Conservation (phyloP, 768 basidiomycete species). For the Wakefieldia striispora region DNA sequence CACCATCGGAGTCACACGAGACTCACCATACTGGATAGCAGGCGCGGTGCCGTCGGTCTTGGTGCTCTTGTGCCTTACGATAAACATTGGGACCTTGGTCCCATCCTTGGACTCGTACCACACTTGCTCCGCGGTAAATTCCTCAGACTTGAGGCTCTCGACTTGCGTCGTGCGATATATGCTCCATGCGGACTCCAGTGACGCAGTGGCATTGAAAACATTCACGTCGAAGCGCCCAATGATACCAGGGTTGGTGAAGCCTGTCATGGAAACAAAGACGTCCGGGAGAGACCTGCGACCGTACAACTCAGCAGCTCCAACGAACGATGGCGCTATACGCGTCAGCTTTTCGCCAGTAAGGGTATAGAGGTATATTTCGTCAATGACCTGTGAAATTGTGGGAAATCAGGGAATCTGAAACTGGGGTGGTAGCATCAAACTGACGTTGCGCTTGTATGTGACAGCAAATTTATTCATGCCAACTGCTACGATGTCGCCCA, state of each 20-base stretch:
- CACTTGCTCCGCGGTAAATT: conserved; percentile 72
- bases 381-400: conserved; percentile 52
- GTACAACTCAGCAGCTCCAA: conserved; percentile 58
- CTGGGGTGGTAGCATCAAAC: conserved; percentile 18
- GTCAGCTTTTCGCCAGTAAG: conserved; percentile 49
- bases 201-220: conserved; percentile 17
- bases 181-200: conserved; percentile 53
- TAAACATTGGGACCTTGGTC: conserved; percentile 81
- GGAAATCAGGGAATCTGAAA: conserved; percentile 3
- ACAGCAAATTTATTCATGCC: conserved; percentile 57
- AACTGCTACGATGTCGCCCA: conserved; percentile 49
- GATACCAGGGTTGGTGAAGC: conserved; percentile 73
- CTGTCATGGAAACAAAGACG: conserved; percentile 62
- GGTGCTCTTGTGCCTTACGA: conserved; percentile 72
- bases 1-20: neutral
- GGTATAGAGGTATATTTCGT: conserved; percentile 73
- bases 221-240: conserved; percentile 62
- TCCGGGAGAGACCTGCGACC: conserved; percentile 52
- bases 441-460: conserved; percentile 70
- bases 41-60: conserved; percentile 72
- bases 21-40: conserved; percentile 70
- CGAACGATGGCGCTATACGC: conserved; percentile 62
- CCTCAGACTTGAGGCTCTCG: conserved; percentile 58
- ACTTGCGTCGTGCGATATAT: conserved; percentile 58
- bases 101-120: conserved; percentile 83